These are phyloP conservation scores for Beauveria australis DNA, from an alignment of 2,329 filamentous ascomycete species.

Conservation along the genomic window DNA sequence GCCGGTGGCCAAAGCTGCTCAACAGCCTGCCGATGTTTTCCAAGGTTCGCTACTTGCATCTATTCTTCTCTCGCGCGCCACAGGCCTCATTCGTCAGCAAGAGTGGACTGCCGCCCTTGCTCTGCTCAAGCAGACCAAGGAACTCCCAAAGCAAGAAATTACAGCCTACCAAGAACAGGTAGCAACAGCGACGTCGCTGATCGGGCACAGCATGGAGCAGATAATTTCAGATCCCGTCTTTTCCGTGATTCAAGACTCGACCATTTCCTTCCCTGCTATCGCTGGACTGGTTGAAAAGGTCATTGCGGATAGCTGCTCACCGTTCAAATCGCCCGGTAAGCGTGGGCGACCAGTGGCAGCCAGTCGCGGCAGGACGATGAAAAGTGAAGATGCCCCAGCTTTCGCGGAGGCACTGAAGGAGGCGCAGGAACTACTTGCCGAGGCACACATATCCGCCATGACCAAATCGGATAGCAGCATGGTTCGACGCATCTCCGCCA, in stretches of 20 bases:
- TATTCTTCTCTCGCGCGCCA: constrained; percentile 30
- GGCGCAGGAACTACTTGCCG: constrained; percentile 57
- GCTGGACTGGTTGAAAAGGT: constrained; percentile 33
- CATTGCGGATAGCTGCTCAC: constrained; percentile 27
- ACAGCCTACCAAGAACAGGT: constrained; percentile 44
- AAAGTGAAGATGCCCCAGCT: constrained; percentile 22
- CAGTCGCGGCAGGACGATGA: constrained; percentile 20
- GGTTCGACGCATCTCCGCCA: constrained; percentile 54
- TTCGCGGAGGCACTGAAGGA: constrained; percentile 55
- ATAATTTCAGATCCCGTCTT: constrained; percentile 77
- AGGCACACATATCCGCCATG: constrained; percentile 51
- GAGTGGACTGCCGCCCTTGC: constrained; percentile 51
- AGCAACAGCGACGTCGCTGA: constrained; percentile 57
- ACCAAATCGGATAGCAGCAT: constrained; percentile 48
- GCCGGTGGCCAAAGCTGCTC: constrained; percentile 13
- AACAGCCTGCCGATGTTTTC: constrained; percentile 25
- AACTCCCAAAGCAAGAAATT: constrained; percentile 32
- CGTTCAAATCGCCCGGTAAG: constrained; percentile 28
- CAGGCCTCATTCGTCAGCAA: constrained; percentile 38
- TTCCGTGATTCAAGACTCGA: constrained; percentile 86
- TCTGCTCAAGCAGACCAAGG: constrained; percentile 43
- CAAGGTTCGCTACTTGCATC: constrained; percentile 29
- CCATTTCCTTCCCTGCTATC: constrained; percentile 75
- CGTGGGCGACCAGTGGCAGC: constrained; percentile 19
- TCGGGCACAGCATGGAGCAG: constrained; percentile 60